Percentiles rank a stretch among this genome's conserved stretches.
Evolutionary conservation across 768 basidiomycete genomes (phyloP).

Genomic region (Gymnopilus junonius): DNA sequence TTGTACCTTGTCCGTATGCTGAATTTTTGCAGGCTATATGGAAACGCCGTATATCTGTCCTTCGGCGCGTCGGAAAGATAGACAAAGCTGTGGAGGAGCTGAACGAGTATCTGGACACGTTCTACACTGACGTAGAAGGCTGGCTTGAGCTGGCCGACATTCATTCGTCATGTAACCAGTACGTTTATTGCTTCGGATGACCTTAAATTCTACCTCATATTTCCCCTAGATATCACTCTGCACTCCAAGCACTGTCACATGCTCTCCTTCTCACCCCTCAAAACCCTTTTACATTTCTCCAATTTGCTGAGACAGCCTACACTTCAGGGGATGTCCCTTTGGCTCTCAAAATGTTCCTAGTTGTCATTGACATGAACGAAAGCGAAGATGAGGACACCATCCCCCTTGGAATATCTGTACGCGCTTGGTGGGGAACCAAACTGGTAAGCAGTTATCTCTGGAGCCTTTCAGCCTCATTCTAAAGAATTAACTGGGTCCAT

Average conservation of each 20-base stretch:
- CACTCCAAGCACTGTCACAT: conserved; percentile 81
- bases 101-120: conserved; percentile 76
- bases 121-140: conserved; percentile 86
- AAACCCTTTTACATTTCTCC: conserved; percentile 84
- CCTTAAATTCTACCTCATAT: not conserved
- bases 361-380: conserved; percentile 80
- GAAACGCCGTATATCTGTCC: conserved; percentile 82
- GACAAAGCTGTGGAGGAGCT: conserved; percentile 76
- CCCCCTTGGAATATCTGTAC: conserved; percentile 58
- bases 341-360: conserved; percentile 79
- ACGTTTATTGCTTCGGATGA: conserved; percentile 23
- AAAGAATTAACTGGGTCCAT: not conserved
- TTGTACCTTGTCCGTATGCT: not conserved
- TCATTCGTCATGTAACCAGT: conserved; percentile 79
- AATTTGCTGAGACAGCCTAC: conserved; percentile 88
- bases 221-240: conserved; percentile 62
- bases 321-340: conserved; percentile 76
- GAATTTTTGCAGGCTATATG: conserved; percentile 56
- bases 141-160: conserved; percentile 89
- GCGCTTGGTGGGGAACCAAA: conserved; percentile 87
- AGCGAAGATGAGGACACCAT: conserved; percentile 50
- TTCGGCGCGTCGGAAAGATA: conserved; percentile 61
- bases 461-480: not conserved
- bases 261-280: conserved; percentile 82
- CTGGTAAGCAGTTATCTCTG: conserved; percentile 52